phyloP scores from a whole-genome alignment of 768 basidiomycete genomes.

The Podaxis sp. region DNA sequence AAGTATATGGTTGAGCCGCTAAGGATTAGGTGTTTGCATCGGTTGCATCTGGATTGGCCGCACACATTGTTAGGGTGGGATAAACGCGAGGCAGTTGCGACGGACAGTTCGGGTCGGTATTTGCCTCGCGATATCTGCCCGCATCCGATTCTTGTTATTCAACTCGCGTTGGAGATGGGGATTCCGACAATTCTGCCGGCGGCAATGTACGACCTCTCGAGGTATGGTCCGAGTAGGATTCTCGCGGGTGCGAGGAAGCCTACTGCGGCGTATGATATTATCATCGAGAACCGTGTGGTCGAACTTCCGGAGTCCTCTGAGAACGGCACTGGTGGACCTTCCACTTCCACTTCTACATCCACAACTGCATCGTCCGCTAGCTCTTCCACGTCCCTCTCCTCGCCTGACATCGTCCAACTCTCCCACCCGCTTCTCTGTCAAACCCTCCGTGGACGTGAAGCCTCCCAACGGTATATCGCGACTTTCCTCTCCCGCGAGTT shows the following conservation, averaged over 20 bases:
- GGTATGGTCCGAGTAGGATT: slow-evolving; percentile 71
- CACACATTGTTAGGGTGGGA: slow-evolving; percentile 67
- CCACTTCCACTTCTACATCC: slow-evolving; percentile 16
- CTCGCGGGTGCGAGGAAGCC: slow-evolving; percentile 43
- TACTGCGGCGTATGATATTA: slow-evolving; percentile 25
- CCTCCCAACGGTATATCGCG: slow-evolving; percentile 56
- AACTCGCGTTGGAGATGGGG: slow-evolving; percentile 62
- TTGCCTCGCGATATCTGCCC: slow-evolving; percentile 52
- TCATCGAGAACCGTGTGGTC: not conserved
- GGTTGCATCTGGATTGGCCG: slow-evolving; percentile 65
- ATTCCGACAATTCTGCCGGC: slow-evolving; percentile 56
- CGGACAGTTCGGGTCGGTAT: slow-evolving; percentile 49
- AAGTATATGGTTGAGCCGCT: slow-evolving; percentile 76
- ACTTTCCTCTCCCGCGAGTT: slow-evolving; percentile 57
- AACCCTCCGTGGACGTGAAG: slow-evolving; percentile 62
- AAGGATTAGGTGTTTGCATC: slow-evolving; percentile 53
- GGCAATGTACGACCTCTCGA: slow-evolving; percentile 70
- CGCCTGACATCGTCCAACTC: slow-evolving; percentile 18
- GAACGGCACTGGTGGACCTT: not conserved
- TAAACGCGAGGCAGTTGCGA: slow-evolving; percentile 51
- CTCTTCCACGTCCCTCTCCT: slow-evolving; percentile 8
- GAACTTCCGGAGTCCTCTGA: not conserved
- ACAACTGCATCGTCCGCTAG: slow-evolving; percentile 14
- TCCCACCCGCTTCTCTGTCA: slow-evolving; percentile 33
- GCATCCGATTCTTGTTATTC: slow-evolving; percentile 68